Evolutionary conservation across 2,329 filamentous ascomycete species (phyloP).

Genomic region (Cladosporium austrohemisphaericum): DNA sequence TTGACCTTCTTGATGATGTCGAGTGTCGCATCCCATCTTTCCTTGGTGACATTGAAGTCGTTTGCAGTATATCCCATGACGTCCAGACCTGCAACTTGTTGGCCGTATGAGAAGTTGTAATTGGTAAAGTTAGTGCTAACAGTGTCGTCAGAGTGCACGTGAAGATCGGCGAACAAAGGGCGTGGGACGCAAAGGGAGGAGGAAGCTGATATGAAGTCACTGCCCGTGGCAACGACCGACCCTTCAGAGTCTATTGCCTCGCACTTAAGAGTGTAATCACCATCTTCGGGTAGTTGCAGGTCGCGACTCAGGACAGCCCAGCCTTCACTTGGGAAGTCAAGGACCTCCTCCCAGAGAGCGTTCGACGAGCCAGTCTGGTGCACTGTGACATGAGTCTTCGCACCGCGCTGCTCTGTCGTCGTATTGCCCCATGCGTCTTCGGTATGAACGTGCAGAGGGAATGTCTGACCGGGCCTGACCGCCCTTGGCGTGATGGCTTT

Average conservation of each 20-base stretch:
- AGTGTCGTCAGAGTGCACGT: constrained; percentile 39
- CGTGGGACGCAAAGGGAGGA: constrained; percentile 24
- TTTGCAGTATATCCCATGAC: constrained; percentile 38
- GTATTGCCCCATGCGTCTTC: neutral
- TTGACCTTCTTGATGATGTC: constrained; percentile 24
- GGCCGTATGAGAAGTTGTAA: constrained; percentile 39
- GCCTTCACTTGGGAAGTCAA: neutral
- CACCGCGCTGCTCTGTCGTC: neutral
- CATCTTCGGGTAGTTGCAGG: neutral
- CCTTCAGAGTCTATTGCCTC: neutral
- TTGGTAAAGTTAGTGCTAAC: constrained; percentile 36
- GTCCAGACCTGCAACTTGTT: constrained; percentile 36
- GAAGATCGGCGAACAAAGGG: constrained; percentile 33
- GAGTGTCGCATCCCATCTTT: constrained; percentile 31
- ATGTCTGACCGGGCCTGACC: neutral
- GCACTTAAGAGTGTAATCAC: neutral
- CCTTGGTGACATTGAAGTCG: constrained; percentile 38
- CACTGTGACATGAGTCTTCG: neutral
- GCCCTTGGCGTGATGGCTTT: constrained; percentile 22
- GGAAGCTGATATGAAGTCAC: constrained; percentile 19
- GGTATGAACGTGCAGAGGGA: neutral
- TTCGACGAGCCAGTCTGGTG: constrained; percentile 9
- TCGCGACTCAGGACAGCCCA: neutral
- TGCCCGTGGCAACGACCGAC: neutral
- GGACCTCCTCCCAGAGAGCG: neutral